phyloP scores from a whole-genome alignment of 148 eudicot species.

The Arbutus unedo region DNA sequence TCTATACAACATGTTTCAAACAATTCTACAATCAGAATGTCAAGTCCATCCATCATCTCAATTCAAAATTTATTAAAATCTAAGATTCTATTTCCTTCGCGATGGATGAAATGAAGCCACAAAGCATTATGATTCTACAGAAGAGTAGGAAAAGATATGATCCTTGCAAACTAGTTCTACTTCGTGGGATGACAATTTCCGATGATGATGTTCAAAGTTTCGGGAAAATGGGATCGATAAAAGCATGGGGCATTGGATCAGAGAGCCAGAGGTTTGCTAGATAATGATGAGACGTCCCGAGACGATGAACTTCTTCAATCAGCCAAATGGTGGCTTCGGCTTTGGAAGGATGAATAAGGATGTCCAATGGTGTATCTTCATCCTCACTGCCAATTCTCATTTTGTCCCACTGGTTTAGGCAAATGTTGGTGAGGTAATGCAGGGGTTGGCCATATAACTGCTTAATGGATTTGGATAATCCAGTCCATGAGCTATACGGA shows the following conservation, averaged over 20 bases:
- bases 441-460: constrained; percentile 66
- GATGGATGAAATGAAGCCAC: not conserved
- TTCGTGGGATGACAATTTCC: not conserved
- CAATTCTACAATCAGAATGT: not conserved
- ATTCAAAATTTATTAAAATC: not conserved
- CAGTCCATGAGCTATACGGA: constrained; percentile 69
- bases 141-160: not conserved
- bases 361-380: constrained; percentile 47
- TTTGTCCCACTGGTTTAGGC: constrained; percentile 61
- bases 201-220: constrained; percentile 21
- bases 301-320: constrained; percentile 71
- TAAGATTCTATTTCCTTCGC: not conserved
- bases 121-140: not conserved
- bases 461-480: constrained; percentile 62
- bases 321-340: constrained; percentile 79
- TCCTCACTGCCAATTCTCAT: constrained; percentile 50
- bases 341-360: constrained; percentile 61
- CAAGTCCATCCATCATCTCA: not conserved
- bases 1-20: not conserved
- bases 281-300: constrained; percentile 48
- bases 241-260: constrained; percentile 48
- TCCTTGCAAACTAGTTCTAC: not conserved
- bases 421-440: constrained; percentile 70
- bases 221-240: constrained; percentile 56
- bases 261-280: constrained; percentile 53